These are phyloP conservation scores for Eucalyptus polybractea DNA, from an alignment of 345 rosid genomes.

Conservation along the genomic window DNA sequence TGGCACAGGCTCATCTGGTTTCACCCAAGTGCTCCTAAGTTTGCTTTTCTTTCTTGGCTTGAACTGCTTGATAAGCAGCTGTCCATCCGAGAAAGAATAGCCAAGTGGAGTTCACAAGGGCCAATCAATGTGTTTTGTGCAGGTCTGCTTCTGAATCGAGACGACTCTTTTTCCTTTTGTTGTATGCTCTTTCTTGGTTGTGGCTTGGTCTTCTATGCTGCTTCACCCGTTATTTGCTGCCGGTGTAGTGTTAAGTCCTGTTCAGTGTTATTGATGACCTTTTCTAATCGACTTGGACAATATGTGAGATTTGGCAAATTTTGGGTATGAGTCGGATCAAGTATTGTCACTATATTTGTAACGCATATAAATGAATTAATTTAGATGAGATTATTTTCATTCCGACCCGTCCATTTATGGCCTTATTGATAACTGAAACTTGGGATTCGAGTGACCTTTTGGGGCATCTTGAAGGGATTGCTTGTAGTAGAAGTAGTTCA, in stretches of 20 bases:
- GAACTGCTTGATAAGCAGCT: not conserved
- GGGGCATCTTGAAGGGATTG: not conserved
- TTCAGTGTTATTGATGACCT: not conserved
- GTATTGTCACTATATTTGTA: not conserved
- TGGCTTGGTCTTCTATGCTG: not conserved
- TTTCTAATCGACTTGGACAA: not conserved
- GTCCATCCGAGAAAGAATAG: not conserved
- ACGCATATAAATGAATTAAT: not conserved
- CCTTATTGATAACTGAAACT: rapidly evolving
- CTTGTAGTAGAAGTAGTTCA: not conserved
- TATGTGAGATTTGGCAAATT: not conserved
- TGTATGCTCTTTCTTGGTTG: not conserved
- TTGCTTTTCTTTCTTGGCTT: not conserved
- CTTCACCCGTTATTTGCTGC: not conserved
- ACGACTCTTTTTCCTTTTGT: not conserved
- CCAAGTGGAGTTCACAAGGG: not conserved
- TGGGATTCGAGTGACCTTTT: not conserved
- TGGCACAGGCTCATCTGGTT: not conserved
- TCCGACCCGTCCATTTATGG: rapidly evolving
- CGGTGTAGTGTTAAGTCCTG: not conserved
- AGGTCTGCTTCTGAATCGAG: not conserved
- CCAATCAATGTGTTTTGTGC: not conserved
- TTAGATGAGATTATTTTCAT: not conserved
- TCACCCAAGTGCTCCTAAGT: not conserved
- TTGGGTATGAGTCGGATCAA: not conserved